Evolutionary conservation across 768 basidiomycete genomes (phyloP).

Genomic region (Leccinum imitatum): DNA sequence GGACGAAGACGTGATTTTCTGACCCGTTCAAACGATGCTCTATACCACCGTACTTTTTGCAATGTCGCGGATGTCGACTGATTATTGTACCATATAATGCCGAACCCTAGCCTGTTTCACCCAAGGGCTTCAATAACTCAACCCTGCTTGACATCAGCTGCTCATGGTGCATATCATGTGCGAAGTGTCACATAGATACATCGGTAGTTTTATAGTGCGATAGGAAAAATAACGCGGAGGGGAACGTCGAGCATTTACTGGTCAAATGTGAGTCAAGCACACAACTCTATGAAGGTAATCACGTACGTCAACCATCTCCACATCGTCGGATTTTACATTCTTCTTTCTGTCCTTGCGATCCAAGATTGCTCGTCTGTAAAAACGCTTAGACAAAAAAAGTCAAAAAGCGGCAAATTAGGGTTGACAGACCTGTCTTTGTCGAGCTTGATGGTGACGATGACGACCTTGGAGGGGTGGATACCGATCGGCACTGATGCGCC

Average conservation of each 20-base stretch:
- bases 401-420: not conserved
- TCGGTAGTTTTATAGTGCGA: conserved; percentile 48
- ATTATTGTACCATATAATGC: conserved; percentile 15
- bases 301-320: conserved; percentile 82
- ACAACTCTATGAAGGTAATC: conserved; percentile 10
- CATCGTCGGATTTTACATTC: conserved; percentile 53
- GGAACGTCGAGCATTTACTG: conserved; percentile 22
- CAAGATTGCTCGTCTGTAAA: conserved; percentile 71
- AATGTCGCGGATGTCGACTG: not conserved
- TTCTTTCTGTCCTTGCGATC: conserved; percentile 86
- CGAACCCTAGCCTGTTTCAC: conserved; percentile 8
- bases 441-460: conserved; percentile 89
- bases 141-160: conserved; percentile 7
- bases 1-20: conserved; percentile 95
- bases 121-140: not conserved
- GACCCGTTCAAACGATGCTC: conserved; percentile 17
- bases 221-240: conserved; percentile 12
- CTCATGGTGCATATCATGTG: conserved; percentile 59
- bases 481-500: conserved; percentile 93
- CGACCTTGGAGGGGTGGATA: conserved; percentile 95
- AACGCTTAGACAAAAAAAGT: conserved; percentile 9
- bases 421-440: conserved; percentile 78
- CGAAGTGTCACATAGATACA: conserved; percentile 61
- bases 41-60: conserved; percentile 17
- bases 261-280: conserved; percentile 14